Percentiles rank a stretch among this genome's conserved stretches.
These are phyloP conservation scores for Trichoderma guizhouense DNA, from an alignment of 2,329 filamentous ascomycete species.

Conservation along the genomic window DNA sequence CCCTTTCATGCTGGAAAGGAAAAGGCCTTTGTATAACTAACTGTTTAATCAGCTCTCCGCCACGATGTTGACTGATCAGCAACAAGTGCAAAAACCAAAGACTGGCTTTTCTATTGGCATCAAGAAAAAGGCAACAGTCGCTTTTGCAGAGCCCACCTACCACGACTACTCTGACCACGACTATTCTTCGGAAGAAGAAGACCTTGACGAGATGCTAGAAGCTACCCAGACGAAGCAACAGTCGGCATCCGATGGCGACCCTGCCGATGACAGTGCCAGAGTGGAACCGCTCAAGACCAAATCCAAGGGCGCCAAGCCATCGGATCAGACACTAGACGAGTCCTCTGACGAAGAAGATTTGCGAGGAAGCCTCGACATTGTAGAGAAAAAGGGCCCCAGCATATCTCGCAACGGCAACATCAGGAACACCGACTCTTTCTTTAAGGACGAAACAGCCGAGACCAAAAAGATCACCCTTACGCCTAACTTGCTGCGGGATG, in stretches of 20 bases:
- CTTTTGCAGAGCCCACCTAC: slow-evolving; percentile 81
- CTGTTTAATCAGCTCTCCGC: slow-evolving; percentile 50
- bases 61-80: slow-evolving; percentile 59
- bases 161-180: slow-evolving; percentile 85
- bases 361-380: slow-evolving; percentile 63
- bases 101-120: slow-evolving; percentile 67
- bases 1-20: slow-evolving; percentile 12
- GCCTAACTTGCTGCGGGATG: slow-evolving; percentile 85
- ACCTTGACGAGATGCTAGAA: slow-evolving; percentile 44
- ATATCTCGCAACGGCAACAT: slow-evolving; percentile 82
- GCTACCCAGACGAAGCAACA: slow-evolving; percentile 31
- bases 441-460: slow-evolving; percentile 91
- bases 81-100: slow-evolving; percentile 67
- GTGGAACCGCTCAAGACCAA: slow-evolving; percentile 55
- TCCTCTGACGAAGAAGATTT: slow-evolving; percentile 35
- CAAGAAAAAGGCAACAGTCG: slow-evolving; percentile 74
- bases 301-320: slow-evolving; percentile 44
- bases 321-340: slow-evolving; percentile 33
- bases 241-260: slow-evolving; percentile 31
- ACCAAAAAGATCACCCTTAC: slow-evolving; percentile 97
- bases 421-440: slow-evolving; percentile 92
- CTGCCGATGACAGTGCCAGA: slow-evolving; percentile 50
- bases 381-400: slow-evolving; percentile 51
- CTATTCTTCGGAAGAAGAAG: slow-evolving; percentile 74
- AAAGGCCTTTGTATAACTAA: background rate